Conservation (phyloP, 805 yeast species). For the Candida gorgasii region DNA sequence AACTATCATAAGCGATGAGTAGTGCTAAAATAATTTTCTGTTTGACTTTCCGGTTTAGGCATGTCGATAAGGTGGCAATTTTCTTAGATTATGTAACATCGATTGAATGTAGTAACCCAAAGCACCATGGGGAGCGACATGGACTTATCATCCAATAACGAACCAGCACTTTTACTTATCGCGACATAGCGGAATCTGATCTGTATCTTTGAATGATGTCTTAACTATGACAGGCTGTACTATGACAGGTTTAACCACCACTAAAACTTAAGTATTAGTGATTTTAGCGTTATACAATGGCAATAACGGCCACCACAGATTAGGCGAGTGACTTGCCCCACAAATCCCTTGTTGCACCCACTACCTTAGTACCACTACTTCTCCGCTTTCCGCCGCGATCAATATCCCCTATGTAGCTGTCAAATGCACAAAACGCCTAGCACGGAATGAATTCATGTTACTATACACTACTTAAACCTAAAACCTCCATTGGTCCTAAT, state of each 20-base stretch:
- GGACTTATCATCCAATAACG: neutral
- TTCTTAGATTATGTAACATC: neutral
- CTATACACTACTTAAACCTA: neutral
- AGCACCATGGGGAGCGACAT: neutral
- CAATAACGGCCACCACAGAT: no score
- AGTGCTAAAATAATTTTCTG: neutral
- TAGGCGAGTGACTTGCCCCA: no score
- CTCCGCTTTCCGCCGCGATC: neutral
- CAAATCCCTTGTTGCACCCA: no score
- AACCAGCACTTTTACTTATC: no score
- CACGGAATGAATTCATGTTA: neutral
- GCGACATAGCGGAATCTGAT: no score
- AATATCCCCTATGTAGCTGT: neutral
- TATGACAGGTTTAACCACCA: no score
- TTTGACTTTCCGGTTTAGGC: constrained; percentile 1
- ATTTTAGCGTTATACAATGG: no score
- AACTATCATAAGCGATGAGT: neutral
- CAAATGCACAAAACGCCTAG: neutral
- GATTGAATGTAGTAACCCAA: neutral
- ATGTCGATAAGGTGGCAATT: neutral
- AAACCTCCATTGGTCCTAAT: neutral
- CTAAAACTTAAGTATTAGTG: no score
- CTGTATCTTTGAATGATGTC: no score
- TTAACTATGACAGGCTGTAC: no score
- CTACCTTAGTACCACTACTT: no score